Conservation (phyloP, 306 rosid genomes). For the Glycine latifolia region DNA sequence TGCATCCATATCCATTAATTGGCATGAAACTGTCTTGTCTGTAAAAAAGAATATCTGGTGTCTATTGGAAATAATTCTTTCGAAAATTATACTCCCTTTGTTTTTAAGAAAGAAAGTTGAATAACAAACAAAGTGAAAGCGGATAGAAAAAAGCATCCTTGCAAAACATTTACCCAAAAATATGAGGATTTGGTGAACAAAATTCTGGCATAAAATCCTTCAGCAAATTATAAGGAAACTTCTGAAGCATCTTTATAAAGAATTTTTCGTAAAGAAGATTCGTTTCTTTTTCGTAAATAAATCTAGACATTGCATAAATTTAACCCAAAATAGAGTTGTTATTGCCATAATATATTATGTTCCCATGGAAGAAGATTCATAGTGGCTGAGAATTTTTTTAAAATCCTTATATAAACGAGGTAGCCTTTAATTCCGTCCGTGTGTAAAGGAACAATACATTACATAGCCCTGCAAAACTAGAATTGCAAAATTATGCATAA, state of each 20-base stretch:
- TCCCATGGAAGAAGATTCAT: neutral
- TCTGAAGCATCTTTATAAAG: neutral
- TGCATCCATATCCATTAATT: slow-evolving; percentile 55
- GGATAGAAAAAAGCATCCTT: slow-evolving; percentile 42
- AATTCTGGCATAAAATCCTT: slow-evolving; percentile 26
- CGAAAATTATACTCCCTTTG: slow-evolving; percentile 10
- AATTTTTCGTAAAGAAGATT: neutral
- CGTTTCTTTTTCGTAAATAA: neutral
- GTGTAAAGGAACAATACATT: slow-evolving; percentile 45
- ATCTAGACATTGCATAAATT: neutral
- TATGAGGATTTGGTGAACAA: slow-evolving; percentile 25
- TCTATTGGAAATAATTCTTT: slow-evolving; percentile 43
- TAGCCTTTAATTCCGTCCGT: slow-evolving; percentile 48
- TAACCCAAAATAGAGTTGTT: neutral
- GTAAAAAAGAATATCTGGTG: slow-evolving; percentile 43
- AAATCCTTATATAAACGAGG: slow-evolving; percentile 32
- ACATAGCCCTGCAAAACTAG: slow-evolving; percentile 65
- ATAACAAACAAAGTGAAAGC: neutral
- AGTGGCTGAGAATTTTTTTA: neutral
- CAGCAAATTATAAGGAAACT: slow-evolving; percentile 1
- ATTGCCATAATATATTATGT: neutral
- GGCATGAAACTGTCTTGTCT: slow-evolving; percentile 45
- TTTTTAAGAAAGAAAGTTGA: slow-evolving; percentile 22
- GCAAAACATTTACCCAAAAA: slow-evolving; percentile 26
- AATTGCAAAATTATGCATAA: slow-evolving; percentile 46